Conservation (phyloP, 2,329 filamentous ascomycete species). For the Ambrosiella cleistominuta region DNA sequence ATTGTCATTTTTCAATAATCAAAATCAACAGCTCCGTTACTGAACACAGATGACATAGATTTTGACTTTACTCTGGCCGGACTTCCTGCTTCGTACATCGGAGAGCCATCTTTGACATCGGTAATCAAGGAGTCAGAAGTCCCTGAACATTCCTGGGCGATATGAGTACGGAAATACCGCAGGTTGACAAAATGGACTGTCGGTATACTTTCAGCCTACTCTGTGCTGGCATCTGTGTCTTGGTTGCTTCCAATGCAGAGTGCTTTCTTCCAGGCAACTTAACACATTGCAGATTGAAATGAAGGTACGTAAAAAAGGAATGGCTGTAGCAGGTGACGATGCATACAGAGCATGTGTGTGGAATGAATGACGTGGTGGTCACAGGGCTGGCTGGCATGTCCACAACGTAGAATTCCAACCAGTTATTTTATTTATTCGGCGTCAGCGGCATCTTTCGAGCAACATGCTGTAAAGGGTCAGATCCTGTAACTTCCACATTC, state of each 20-base stretch:
- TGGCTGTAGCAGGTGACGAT: neutral
- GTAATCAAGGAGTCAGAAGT: neutral
- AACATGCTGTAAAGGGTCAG: neutral
- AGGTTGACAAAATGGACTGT: neutral
- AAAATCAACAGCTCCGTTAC: too few relatives aligned
- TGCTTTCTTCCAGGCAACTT: neutral
- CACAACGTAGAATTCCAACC: neutral
- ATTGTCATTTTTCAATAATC: too few relatives aligned
- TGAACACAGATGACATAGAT: too few relatives aligned
- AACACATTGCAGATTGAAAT: neutral
- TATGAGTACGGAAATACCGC: neutral
- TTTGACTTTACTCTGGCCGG: neutral
- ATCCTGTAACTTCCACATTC: neutral
- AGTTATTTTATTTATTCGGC: neutral
- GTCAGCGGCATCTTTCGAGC: slow-evolving; percentile 1
- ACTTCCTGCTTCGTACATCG: neutral
- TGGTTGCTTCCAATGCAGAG: neutral
- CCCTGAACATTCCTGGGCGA: neutral
- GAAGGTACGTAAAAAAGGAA: neutral
- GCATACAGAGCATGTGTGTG: neutral
- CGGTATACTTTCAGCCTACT: neutral
- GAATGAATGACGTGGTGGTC: neutral
- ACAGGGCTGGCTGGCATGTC: neutral
- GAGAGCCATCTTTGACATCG: neutral
- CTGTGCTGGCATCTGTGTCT: neutral